Evolutionary conservation across 805 yeast species (phyloP), one percentile per base, ranked within the genome.

Genomic region (Monosporozyma aerobia): DNA sequence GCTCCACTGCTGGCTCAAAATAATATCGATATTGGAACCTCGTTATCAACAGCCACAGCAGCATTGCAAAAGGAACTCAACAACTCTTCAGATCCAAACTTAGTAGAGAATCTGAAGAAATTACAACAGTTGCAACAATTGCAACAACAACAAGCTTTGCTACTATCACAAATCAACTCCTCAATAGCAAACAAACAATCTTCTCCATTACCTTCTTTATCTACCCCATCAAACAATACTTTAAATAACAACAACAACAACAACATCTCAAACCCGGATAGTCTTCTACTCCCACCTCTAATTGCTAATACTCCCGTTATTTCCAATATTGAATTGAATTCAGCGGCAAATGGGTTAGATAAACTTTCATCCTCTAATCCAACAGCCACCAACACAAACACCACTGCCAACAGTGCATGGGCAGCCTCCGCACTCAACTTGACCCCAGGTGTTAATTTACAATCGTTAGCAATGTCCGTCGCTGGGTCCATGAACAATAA

Each of bases 221-320:
- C 29, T 19, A 43, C 35, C 16, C 27, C 41, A 37, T n/a, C 48
- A 14, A 35, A 14, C 37, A 52, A 33, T 41, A 48, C 32, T 37
- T 53, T 47, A 43, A 48, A 49, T 16, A 51, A 25, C 35, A 47
- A 46, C 16, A 35, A 55, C 48, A 47, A 46, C 11, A 47, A 30
- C 19, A 47, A n/a, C 19, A 29, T 14, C 35, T 41, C 27, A 19
- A 52, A 41, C 25, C 30, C 52, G 47, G 66, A 63, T 19, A 54
- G 57, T 32, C 35, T 64, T 25, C 50, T 63, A 14, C 50, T 63
- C 25, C 69, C 69, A 22, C 69, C 67, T 6, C 50, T 63, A 44
- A 50, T 58, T 9, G 55, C 64, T 14, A 59, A 53, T 32, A 43
- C 45, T 25, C 27, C 16, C 33, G 25, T 49, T 27, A 25, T 23